These are phyloP conservation scores for Orbilia ellipsospora DNA, from an alignment of 2,329 filamentous ascomycete species.

Conservation along the genomic window DNA sequence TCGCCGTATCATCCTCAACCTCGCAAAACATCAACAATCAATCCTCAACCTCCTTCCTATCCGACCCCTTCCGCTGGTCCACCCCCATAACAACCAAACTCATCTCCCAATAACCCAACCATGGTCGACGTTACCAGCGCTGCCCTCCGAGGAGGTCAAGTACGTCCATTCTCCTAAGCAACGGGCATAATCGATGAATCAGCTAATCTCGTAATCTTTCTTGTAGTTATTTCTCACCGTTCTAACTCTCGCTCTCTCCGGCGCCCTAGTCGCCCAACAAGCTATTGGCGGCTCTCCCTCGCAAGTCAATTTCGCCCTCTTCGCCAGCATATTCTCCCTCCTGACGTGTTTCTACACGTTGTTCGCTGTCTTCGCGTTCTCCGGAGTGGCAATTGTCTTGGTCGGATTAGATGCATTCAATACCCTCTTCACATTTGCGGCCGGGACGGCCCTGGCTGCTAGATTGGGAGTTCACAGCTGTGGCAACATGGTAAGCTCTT, in stretches of 20 bases:
- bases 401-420: slow-evolving; percentile 65
- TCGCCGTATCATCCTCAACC: too few relatives aligned
- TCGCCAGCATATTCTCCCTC: slow-evolving; percentile 65
- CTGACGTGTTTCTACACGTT: slow-evolving; percentile 66
- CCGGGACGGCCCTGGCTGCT: slow-evolving; percentile 66
- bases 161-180: background rate
- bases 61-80: slow-evolving; percentile 8
- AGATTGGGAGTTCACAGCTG: slow-evolving; percentile 65
- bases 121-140: slow-evolving; percentile 36
- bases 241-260: slow-evolving; percentile 57
- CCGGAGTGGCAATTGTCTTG: slow-evolving; percentile 63
- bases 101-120: background rate
- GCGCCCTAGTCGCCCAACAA: slow-evolving; percentile 59
- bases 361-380: slow-evolving; percentile 60
- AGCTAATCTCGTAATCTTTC: background rate
- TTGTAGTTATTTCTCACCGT: slow-evolving; percentile 55
- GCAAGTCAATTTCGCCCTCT: slow-evolving; percentile 69
- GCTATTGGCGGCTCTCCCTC: slow-evolving; percentile 68
- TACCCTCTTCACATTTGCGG: slow-evolving; percentile 65
- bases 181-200: background rate
- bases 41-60: background rate
- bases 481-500: slow-evolving; percentile 63
- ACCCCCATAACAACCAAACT: slow-evolving; percentile 6
- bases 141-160: slow-evolving; percentile 39
- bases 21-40: too few relatives aligned